A percentile compares a stretch with the other conserved stretches of the same genome.
Evolutionary conservation across 1,284 basidiomycete species (phyloP).

Genomic region (Fomitopsis palustris): DNA sequence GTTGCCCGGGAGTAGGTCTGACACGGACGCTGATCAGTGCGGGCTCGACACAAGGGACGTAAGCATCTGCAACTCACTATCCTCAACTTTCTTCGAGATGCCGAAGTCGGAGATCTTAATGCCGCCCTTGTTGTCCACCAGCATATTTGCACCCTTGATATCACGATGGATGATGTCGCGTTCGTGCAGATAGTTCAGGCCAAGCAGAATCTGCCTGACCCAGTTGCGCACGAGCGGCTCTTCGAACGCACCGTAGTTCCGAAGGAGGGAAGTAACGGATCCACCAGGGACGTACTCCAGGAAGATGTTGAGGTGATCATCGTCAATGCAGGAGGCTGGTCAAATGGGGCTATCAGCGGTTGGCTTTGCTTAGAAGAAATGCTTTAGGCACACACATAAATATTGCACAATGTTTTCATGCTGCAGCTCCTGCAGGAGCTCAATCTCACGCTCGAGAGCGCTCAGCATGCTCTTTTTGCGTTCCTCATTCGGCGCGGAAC

Average conservation of each 20-base stretch:
- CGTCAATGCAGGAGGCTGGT: slow-evolving; percentile 85
- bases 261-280: slow-evolving; percentile 88
- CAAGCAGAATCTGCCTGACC: slow-evolving; percentile 90
- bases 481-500: slow-evolving; percentile 86
- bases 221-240: slow-evolving; percentile 94
- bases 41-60: neutral
- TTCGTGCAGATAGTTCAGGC: slow-evolving; percentile 91
- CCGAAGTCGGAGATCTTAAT: slow-evolving; percentile 99
- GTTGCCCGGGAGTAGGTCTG: slow-evolving; percentile 76
- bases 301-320: slow-evolving; percentile 94
- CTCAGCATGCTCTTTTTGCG: slow-evolving; percentile 94
- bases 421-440: slow-evolving; percentile 90
- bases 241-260: slow-evolving; percentile 96
- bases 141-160: slow-evolving; percentile 97
- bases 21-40: neutral
- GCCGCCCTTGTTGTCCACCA: slow-evolving; percentile 97
- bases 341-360: neutral
- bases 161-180: slow-evolving; percentile 97
- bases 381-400: slow-evolving; percentile 59
- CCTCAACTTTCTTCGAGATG: slow-evolving; percentile 97
- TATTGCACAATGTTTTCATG: slow-evolving; percentile 99
- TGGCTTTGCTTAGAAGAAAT: neutral
- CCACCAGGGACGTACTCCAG: slow-evolving; percentile 98
- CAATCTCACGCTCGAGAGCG: slow-evolving; percentile 95
- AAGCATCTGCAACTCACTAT: slow-evolving; percentile 57